Conservation (phyloP, 164 flowering plant species). For the Macadamia tetraphylla region DNA sequence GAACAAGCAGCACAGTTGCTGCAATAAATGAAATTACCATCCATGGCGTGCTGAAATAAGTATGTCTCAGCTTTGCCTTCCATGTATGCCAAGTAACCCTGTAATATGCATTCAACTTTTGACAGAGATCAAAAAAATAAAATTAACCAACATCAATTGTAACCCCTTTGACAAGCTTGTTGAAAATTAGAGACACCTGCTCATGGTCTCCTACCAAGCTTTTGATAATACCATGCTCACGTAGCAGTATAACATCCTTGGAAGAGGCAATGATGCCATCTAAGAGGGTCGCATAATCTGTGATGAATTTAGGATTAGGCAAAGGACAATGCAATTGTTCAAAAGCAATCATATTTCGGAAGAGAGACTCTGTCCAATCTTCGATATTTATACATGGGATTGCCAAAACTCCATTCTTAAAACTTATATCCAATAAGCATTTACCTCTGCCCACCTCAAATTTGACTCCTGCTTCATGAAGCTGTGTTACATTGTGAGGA, state of each 20-base stretch:
- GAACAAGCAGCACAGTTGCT: background rate
- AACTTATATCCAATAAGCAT: no score
- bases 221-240: background rate
- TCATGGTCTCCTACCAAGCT: background rate
- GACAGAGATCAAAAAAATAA: background rate
- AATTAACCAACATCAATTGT: background rate
- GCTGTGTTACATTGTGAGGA: no score
- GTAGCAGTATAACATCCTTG: background rate
- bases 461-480: no score
- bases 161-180: background rate
- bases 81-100: background rate
- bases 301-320: background rate
- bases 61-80: background rate
- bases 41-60: background rate
- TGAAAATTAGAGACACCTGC: background rate
- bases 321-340: background rate
- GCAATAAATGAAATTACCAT: background rate
- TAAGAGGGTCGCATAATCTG: background rate
- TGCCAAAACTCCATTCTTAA: background rate
- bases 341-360: slow-evolving; percentile 1
- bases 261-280: background rate
- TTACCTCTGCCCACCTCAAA: no score
- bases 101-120: background rate
- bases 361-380: background rate
- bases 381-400: background rate